Evolutionary conservation across 164 flowering plant species (phyloP).

Genomic region (Piper betle): DNA sequence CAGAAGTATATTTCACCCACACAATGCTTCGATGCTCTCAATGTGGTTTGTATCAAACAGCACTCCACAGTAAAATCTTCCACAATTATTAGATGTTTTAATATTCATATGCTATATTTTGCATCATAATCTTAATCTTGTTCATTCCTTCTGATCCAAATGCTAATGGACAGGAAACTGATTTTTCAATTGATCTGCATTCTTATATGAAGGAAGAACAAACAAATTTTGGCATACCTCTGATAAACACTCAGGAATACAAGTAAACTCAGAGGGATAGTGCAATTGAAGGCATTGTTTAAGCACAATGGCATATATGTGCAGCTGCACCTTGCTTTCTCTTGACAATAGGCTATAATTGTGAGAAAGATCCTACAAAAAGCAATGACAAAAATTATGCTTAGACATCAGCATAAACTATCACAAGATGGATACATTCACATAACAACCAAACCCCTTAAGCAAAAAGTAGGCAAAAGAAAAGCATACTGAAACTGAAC

Average conservation of each 20-base stretch:
- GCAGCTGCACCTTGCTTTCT: conserved; percentile 57
- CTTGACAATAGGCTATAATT: conserved; percentile 31
- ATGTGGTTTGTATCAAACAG: not conserved
- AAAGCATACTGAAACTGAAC: not conserved
- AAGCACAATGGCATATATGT: conserved; percentile 50
- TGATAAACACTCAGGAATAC: conserved; percentile 27
- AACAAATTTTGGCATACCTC: conserved; percentile 26
- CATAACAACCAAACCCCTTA: no score
- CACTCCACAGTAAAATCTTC: not conserved
- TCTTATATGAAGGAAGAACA: not conserved
- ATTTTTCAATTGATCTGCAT: no score
- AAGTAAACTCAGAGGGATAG: conserved; percentile 24
- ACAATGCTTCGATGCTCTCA: not conserved
- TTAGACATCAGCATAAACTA: not conserved
- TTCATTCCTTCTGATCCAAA: not conserved
- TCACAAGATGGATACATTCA: not conserved
- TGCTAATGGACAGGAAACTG: no score
- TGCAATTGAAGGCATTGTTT: conserved; percentile 44
- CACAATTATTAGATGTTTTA: no score
- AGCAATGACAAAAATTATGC: not conserved
- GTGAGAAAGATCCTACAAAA: conserved; percentile 56
- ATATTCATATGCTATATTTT: not conserved
- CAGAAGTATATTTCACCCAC: no score
- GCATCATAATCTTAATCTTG: not conserved
- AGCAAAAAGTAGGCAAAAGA: no score